Evolutionary conservation across 352 stramenopile genomes (phyloP).

Genomic region (Globisporangium canariense): DNA sequence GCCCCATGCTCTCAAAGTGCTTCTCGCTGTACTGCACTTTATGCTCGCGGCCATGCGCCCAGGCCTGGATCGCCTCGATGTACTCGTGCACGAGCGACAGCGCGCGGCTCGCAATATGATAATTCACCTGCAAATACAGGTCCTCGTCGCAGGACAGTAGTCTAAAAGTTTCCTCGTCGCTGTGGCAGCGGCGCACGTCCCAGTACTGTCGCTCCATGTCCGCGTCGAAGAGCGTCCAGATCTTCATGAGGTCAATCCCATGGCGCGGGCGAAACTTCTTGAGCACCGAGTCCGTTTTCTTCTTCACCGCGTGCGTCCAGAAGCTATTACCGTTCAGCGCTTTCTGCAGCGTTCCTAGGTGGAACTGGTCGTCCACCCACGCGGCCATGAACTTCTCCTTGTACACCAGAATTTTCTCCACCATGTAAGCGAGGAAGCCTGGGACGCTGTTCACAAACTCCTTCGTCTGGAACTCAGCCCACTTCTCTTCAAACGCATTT

Average conservation of each 20-base stretch:
- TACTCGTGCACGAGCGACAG: constrained; percentile 5
- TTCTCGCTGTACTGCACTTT: neutral
- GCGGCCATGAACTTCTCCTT: constrained; percentile 9
- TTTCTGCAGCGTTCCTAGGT: neutral
- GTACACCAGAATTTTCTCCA: constrained; percentile 4
- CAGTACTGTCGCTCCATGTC: constrained; percentile 8
- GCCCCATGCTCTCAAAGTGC: constrained; percentile 6
- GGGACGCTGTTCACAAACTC: constrained; percentile 2
- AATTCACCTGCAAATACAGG: constrained; percentile 3
- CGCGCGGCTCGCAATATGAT: constrained; percentile 1
- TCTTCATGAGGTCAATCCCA: constrained; percentile 1
- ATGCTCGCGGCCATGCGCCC: neutral
- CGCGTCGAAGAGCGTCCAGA: neutral
- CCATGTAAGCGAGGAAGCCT: neutral
- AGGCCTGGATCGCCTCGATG: neutral
- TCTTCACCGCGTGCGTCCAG: constrained; percentile 3
- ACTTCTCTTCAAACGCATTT: neutral
- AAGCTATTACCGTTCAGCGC: neutral
- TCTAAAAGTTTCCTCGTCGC: constrained; percentile 1
- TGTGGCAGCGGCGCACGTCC: constrained; percentile 1
- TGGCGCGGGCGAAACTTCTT: constrained; percentile 6
- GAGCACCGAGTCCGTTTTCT: constrained; percentile 9
- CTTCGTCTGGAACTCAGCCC: neutral
- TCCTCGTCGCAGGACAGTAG: neutral
- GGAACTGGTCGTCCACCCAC: neutral